Evolutionary conservation across 2,329 filamentous ascomycete species (phyloP), one percentile per base, ranked within the genome.

Genomic region (Fusarium buxicola): DNA sequence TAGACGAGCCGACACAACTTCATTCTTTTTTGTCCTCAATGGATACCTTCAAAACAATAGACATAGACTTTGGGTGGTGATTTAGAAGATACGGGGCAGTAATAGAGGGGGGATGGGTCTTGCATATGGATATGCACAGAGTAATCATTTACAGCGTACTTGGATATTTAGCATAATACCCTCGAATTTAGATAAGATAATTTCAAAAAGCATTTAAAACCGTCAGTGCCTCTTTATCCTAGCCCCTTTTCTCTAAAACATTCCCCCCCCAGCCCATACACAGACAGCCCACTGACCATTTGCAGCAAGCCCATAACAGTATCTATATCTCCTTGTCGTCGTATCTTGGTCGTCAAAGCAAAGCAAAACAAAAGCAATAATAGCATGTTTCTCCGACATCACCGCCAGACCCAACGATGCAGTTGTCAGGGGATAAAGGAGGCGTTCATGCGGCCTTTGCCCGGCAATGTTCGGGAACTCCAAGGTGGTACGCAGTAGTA

Each of bases 91-190:
- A 21, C 11, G 13, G 31, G 41, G 36, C 27, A 10, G 25, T 64
- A 65, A 64, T 66, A 39, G 16, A 30, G 32, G 32, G 18, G 40
- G 27, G 41, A 62, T 34, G 43, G 47, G 28, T 39, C 53, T 40
- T 62, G 53, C 28, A 64, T 51, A 55, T 48, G 38, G 28, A 46
- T 49, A 52, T 57, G 43, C 38, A 47, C 28, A 45, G 46, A 44
- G 45, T 31, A 45, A 51, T 43, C 8, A 27, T 55, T 35, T 43
- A 46, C 38, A 52, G 45, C 50, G 46, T 46, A 66, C 15, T 59
- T 59, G 40, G 63, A 63, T 64, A 68, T 54, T 58, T 60, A 56
- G 55, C 61, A 65, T 56, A 64, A 71, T 70, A 70, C 65, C 66
- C 66, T 59, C 47, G 55, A 52, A 52, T 63, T 69, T 48, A 55